phyloP scores from a whole-genome alignment of 106 monocot genomes.

The Acorus calamus region DNA sequence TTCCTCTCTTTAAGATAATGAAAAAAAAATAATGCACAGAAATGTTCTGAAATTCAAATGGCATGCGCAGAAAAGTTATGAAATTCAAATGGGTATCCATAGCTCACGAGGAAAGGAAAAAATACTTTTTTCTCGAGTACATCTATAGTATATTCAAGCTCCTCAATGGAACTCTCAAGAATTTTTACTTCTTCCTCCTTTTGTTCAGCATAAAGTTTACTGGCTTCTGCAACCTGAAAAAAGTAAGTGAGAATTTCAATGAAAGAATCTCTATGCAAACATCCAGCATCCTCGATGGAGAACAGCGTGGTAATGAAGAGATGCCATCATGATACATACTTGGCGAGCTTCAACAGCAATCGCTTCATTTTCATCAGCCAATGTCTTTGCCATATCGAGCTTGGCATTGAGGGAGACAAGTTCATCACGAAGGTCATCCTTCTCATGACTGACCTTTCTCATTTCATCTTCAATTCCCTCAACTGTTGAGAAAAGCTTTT shows the following conservation, averaged over 20 bases:
- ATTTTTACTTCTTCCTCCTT: slow-evolving; percentile 77
- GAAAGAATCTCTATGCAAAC: too few relatives aligned
- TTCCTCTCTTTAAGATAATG: too few relatives aligned
- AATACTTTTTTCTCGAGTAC: slow-evolving; percentile 57
- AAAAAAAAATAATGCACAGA: too few relatives aligned
- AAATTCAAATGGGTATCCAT: too few relatives aligned
- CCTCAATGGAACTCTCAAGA: slow-evolving; percentile 54
- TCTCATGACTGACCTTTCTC: slow-evolving; percentile 29
- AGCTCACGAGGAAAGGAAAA: too few relatives aligned
- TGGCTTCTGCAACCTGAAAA: slow-evolving; percentile 45
- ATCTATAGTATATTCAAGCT: slow-evolving; percentile 61
- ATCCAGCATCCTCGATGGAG: neutral
- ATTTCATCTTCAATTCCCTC: slow-evolving; percentile 37
- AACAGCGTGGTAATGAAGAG: neutral
- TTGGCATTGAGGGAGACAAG: slow-evolving; percentile 35
- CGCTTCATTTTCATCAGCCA: slow-evolving; percentile 89
- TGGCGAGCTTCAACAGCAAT: slow-evolving; percentile 62
- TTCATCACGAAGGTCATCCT: slow-evolving; percentile 33
- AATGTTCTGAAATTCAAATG: too few relatives aligned
- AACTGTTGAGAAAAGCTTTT: slow-evolving; percentile 13
- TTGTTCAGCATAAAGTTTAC: slow-evolving; percentile 50
- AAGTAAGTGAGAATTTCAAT: slow-evolving; percentile 1
- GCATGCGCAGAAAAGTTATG: too few relatives aligned
- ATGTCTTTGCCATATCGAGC: slow-evolving; percentile 50
- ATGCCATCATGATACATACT: slow-evolving; percentile 15